phyloP scores from a whole-genome alignment of 2,329 filamentous ascomycete genomes.

The Byssothecium circinans region DNA sequence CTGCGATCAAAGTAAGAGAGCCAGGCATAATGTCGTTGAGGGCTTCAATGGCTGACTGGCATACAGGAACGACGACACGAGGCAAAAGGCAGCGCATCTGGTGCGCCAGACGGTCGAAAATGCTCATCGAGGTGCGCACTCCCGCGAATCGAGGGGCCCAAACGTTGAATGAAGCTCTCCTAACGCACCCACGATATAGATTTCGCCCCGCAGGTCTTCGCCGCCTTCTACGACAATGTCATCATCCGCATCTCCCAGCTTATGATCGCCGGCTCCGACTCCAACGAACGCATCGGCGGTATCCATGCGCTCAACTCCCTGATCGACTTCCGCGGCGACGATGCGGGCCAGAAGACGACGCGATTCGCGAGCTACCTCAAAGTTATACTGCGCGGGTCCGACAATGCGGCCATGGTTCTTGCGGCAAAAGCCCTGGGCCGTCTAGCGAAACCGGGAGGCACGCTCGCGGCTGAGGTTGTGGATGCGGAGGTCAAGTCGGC shows the following conservation, averaged over 20 bases:
- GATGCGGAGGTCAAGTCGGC: constrained; percentile 97
- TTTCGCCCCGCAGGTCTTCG: constrained; percentile 77
- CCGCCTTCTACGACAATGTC: constrained; percentile 67
- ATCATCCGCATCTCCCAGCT: constrained; percentile 69
- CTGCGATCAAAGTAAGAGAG: constrained; percentile 57
- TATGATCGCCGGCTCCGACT: constrained; percentile 82
- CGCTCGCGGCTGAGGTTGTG: constrained; percentile 90
- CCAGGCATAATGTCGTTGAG: background rate
- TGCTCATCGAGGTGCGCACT: constrained; percentile 48
- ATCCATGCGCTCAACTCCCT: constrained; percentile 89
- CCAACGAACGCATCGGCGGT: constrained; percentile 85
- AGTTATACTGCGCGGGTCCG: constrained; percentile 84
- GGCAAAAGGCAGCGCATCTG: constrained; percentile 48
- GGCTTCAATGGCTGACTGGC: constrained; percentile 14
- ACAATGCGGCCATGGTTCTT: constrained; percentile 85
- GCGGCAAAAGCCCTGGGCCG: constrained; percentile 88
- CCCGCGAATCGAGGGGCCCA: constrained; percentile 7
- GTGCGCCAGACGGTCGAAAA: constrained; percentile 49
- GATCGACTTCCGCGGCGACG: constrained; percentile 95
- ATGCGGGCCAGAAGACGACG: constrained; percentile 89
- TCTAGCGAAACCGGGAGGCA: constrained; percentile 87
- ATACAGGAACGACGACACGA: constrained; percentile 48
- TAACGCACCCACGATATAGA: constrained; percentile 55
- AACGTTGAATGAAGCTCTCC: constrained; percentile 4
- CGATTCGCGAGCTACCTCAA: constrained; percentile 90